Percentiles rank a stretch among this genome's conserved stretches.
Evolutionary conservation across 163 green algal species (phyloP).

Genomic region (Picocystis sp.): DNA sequence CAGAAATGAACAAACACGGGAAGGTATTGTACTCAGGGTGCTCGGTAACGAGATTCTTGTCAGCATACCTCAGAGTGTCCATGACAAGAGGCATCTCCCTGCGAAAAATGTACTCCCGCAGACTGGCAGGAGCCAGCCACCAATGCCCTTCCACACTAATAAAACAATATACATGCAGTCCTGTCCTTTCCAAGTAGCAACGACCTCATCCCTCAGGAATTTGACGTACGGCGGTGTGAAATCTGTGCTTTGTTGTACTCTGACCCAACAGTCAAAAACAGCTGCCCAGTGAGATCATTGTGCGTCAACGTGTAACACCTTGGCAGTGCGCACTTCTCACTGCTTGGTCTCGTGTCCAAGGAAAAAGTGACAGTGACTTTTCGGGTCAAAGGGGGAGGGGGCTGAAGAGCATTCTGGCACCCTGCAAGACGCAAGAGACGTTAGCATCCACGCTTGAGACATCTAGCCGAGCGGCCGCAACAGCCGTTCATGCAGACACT

Average conservation of each 20-base stretch:
- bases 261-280: conserved; percentile 55
- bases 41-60: conserved; percentile 33
- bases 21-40: conserved; percentile 12
- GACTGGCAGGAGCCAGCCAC: conserved; percentile 56
- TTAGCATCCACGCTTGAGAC: no score
- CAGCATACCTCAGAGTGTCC: conserved; percentile 59
- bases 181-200: conserved; percentile 56
- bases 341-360: conserved; percentile 7
- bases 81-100: conserved; percentile 78
- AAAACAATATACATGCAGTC: conserved; percentile 80
- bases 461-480: no score
- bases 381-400: conserved; percentile 50
- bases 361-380: conserved; percentile 49
- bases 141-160: conserved; percentile 56
- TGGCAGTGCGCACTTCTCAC: background rate
- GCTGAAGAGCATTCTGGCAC: conserved; percentile 36
- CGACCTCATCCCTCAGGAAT: conserved; percentile 72
- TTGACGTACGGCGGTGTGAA: conserved; percentile 69
- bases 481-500: no score
- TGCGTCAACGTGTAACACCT: conserved; percentile 81
- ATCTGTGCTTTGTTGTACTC: conserved; percentile 66
- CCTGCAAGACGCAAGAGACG: background rate
- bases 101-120: conserved; percentile 82
- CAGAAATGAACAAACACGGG: no score
- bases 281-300: conserved; percentile 73